Conservation (phyloP, 805 yeast species). For the Metschnikowia colocasiae region DNA sequence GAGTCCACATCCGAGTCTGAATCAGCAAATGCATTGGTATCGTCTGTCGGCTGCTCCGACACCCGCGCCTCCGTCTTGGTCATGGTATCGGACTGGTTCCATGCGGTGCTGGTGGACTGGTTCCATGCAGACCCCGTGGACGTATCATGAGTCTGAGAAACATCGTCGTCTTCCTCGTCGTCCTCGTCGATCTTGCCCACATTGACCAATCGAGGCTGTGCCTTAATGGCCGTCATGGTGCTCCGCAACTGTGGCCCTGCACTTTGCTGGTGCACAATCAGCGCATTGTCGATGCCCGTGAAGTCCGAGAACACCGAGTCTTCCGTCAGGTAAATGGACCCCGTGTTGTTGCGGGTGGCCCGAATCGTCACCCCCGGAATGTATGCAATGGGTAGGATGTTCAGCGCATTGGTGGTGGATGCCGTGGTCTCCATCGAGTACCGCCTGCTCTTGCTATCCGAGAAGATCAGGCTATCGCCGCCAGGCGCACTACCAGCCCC, state of each 20-base stretch:
- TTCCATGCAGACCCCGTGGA: not conserved
- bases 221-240: conserved; percentile 73
- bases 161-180: conserved; percentile 31
- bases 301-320: conserved; percentile 41
- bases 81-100: not conserved
- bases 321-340: conserved; percentile 45
- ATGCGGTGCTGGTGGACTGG: not conserved
- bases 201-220: conserved; percentile 67
- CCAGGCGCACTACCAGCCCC: conserved; percentile 1
- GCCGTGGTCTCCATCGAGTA: conserved; percentile 58
- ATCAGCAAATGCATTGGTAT: conserved; percentile 9
- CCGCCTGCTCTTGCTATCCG: conserved; percentile 20
- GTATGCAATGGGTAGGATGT: conserved; percentile 86
- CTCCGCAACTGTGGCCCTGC: conserved; percentile 31
- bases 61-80: not conserved
- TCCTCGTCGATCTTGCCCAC: conserved; percentile 47
- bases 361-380: conserved; percentile 88
- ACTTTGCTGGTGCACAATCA: conserved; percentile 38
- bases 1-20: conserved; percentile 40
- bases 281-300: conserved; percentile 45
- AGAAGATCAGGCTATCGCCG: not conserved
- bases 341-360: conserved; percentile 41
- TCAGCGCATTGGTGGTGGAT: conserved; percentile 71
- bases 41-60: not conserved
- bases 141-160: not conserved